These are phyloP conservation scores for Hypoxylon cercidicola DNA, from an alignment of 495 filamentous ascomycete genomes.

Conservation along the genomic window DNA sequence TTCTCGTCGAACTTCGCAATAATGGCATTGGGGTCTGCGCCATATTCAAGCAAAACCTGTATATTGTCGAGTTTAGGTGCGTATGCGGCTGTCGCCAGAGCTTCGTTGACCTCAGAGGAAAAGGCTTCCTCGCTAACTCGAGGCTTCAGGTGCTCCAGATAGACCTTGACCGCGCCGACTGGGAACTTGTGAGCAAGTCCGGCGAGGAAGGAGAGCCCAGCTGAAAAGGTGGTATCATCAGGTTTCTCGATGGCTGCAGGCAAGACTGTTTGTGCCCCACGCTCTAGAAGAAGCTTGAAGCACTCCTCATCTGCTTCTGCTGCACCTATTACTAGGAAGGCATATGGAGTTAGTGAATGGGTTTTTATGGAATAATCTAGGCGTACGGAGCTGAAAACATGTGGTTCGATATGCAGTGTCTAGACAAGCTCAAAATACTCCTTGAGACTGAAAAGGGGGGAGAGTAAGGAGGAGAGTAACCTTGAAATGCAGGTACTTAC, in stretches of 20 bases:
- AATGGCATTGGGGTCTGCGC: conserved; percentile 15
- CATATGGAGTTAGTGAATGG: too few species aligned
- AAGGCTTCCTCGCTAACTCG: conserved; percentile 6
- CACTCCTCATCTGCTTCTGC: conserved; percentile 5
- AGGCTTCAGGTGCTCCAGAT: conserved; percentile 10
- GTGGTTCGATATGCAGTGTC: not conserved
- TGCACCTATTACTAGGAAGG: conserved; percentile 7
- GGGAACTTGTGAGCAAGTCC: conserved; percentile 1
- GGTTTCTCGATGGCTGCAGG: not conserved
- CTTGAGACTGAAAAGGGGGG: not conserved
- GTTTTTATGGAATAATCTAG: too few species aligned
- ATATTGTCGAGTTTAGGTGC: not conserved
- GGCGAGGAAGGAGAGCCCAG: conserved; percentile 13
- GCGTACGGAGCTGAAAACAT: not conserved
- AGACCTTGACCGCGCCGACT: conserved; percentile 1
- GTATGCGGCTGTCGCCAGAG: conserved; percentile 7
- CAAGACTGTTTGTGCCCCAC: conserved; percentile 9
- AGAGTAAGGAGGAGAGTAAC: not conserved
- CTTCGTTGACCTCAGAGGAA: conserved; percentile 11
- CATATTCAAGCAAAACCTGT: conserved; percentile 11
- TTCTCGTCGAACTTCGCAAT: not conserved
- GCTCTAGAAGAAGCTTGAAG: conserved; percentile 20
- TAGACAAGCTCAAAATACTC: not conserved
- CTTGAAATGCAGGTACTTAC: conserved; percentile 13
- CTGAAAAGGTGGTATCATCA: not conserved